These are phyloP conservation scores for Rheum nobile DNA, from an alignment of 148 eudicot genomes.

Conservation along the genomic window DNA sequence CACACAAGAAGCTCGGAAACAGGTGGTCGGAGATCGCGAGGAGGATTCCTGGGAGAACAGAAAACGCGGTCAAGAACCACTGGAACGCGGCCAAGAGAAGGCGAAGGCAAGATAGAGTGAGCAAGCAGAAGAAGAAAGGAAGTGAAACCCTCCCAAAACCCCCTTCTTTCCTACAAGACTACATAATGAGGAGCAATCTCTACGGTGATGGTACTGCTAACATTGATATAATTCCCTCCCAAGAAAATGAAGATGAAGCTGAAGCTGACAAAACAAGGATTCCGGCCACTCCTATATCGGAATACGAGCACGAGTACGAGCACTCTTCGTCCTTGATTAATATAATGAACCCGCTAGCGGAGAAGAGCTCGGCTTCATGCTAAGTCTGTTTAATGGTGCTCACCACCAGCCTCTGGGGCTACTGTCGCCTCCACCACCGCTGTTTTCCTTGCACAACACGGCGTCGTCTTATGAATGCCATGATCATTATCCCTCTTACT, in stretches of 20 bases:
- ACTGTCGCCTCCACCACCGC: not conserved
- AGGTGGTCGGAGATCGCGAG: constrained; percentile 25
- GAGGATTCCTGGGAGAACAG: constrained; percentile 19
- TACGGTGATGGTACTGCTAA: not conserved
- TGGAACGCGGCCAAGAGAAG: constrained; percentile 26
- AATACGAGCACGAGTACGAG: not conserved
- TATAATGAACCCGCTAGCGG: not conserved
- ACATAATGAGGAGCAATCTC: constrained; percentile 30
- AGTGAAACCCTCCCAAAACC: not conserved
- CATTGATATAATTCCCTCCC: no score
- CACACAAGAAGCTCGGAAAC: constrained; percentile 14
- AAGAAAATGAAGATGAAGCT: not conserved
- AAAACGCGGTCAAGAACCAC: constrained; percentile 28
- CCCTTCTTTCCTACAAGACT: constrained; percentile 41
- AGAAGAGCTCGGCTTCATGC: not conserved
- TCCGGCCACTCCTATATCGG: not conserved
- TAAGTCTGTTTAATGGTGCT: not conserved
- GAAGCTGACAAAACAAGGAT: not conserved
- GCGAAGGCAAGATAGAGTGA: constrained; percentile 19
- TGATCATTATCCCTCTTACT: not conserved
- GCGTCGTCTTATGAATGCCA: not conserved
- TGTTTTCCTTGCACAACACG: no score
- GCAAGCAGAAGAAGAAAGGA: constrained; percentile 20
- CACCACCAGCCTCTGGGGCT: not conserved
- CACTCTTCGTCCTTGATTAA: not conserved